phyloP scores from a whole-genome alignment of 805 yeast species.

The Metschnikowia noctiluminum region DNA sequence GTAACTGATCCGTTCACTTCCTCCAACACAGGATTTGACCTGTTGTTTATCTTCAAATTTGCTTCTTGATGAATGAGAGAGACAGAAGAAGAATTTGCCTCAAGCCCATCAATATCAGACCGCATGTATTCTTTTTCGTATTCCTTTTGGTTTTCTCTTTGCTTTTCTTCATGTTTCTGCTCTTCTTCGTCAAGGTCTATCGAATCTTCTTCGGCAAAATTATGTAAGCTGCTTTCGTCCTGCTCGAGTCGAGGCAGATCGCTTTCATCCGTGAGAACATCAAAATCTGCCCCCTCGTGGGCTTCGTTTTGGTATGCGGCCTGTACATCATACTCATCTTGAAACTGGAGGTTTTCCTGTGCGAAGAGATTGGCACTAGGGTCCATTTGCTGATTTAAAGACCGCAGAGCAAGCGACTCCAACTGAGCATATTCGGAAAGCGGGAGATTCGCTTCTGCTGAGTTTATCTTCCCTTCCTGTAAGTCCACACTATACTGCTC shows the following conservation, averaged over 20 bases:
- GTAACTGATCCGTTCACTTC: not conserved
- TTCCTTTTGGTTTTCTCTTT: not conserved
- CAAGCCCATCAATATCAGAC: not conserved
- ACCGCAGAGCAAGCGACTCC: not conserved
- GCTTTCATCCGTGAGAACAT: not conserved
- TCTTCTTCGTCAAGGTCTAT: not conserved
- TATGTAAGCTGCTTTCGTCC: not conserved
- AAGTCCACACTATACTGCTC: not conserved
- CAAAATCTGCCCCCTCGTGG: not conserved
- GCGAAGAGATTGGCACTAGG: constrained; percentile 3
- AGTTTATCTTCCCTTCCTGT: not conserved
- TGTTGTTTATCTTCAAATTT: no score
- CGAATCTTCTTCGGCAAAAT: constrained; percentile 1
- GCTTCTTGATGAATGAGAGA: no score
- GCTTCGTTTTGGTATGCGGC: not conserved
- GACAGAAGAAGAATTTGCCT: not conserved
- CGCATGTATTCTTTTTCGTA: not conserved
- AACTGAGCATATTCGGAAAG: not conserved
- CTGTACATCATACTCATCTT: not conserved
- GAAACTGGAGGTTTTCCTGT: not conserved
- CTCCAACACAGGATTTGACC: no score
- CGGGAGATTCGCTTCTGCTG: not conserved
- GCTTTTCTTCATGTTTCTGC: not conserved
- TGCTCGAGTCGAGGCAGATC: not conserved
- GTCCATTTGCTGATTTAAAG: not conserved